These are phyloP conservation scores for Globisporangium paddicum DNA, from an alignment of 352 stramenopile genomes.

Conservation along the genomic window DNA sequence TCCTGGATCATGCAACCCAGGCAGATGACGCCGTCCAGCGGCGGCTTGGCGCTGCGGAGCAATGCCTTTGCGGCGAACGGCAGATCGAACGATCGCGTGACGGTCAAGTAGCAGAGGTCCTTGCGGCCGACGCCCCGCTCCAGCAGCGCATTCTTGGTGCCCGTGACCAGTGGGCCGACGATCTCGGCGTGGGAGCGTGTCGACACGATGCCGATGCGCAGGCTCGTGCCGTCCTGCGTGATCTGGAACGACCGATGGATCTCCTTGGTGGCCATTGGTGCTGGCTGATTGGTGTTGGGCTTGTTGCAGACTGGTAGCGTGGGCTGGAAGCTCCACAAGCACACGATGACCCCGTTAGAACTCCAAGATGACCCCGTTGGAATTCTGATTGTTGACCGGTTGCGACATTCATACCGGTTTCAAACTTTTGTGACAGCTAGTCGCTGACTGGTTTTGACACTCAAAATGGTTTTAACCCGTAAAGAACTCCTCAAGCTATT, in stretches of 20 bases:
- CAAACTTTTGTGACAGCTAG: no score
- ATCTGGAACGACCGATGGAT: conserved; percentile 1
- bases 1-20: conserved; percentile 93
- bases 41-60: conserved; percentile 64
- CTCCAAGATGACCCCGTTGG: no score
- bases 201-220: conserved; percentile 52
- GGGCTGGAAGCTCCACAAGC: no score
- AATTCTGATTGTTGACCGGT: no score
- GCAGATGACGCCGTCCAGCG: conserved; percentile 94
- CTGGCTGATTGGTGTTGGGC: no score
- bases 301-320: background rate
- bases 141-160: conserved; percentile 48
- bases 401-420: no score
- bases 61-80: conserved; percentile 86
- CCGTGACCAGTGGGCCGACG: conserved; percentile 32
- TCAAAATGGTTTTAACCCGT: no score
- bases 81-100: conserved; percentile 94
- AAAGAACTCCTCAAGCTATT: no score
- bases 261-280: conserved; percentile 14
- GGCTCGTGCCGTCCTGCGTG: conserved; percentile 13
- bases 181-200: conserved; percentile 50
- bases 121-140: conserved; percentile 40
- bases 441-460: no score
- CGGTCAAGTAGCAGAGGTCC: conserved; percentile 49
- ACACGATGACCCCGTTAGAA: no score